Evolutionary conservation across 73 alveolate species (phyloP), one percentile per base, ranked within the genome.

Genomic region (Durusdinium trenchii): DNA sequence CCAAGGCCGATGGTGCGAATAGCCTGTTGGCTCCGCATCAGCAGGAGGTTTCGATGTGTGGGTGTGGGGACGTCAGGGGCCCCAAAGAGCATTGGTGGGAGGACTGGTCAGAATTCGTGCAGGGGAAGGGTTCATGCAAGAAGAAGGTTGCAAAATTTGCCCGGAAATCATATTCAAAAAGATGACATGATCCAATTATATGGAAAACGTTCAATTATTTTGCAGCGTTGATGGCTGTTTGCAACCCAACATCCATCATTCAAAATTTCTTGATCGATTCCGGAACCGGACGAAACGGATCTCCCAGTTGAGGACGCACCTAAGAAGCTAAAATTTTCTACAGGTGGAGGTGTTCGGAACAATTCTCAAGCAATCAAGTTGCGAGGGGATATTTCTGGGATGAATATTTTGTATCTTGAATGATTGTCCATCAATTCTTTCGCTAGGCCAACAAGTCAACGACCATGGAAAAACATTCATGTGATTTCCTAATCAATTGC

Each of bases 401-500:
- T 26, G 26, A 78, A 78, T 14, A 48, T 42, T 16, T 78, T 78
- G 43, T 78, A 78, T 78, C 87, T 42, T 48, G 40, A 1, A 78
- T 54, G 62, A 78, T 2, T 78, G 87, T 43, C 87, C 62, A 1
- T 60, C 86, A 1, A 57, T 57, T 2, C 36, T 76, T n/a, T 42
- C 60, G 12, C 36, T 76, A 6, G 86, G 86, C 9, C 38, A 42
- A 10, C 86, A 76, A 16, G 86, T 76, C 18, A 76, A 78, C 20
- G 61, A 78, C 23, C 87, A 78, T 32, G 30, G 45, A 43, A 18
- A 32, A 6, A 36, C 87, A 20, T 78, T 54, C 61, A 40, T 78
- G 0, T 78, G 87, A 60, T 78, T 78, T 28, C 87, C 87, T 40
- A 60, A 42, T 32, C 87, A 78, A 42, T 32, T 42, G n/a, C 87